These are phyloP conservation scores for Acacia melanoxylon DNA, from an alignment of 306 rosid genomes.

Conservation along the genomic window DNA sequence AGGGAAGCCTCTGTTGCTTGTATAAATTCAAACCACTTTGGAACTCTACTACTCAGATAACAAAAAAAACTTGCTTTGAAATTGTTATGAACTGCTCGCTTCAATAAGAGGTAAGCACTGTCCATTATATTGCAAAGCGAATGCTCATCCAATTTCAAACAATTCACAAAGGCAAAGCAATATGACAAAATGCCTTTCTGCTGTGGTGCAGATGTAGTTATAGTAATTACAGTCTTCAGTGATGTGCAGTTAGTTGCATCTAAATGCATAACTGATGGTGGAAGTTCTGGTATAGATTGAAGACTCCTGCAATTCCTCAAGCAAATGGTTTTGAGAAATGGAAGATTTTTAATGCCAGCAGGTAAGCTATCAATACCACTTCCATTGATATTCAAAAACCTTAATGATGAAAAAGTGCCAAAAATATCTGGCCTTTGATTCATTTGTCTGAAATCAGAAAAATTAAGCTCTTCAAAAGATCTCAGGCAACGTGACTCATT, in stretches of 20 bases:
- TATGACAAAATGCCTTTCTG: too few species aligned
- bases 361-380: not conserved
- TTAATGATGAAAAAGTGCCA: not conserved
- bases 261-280: not conserved
- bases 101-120: not conserved
- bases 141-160: not conserved
- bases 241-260: not conserved
- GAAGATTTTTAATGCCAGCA: constrained; percentile 4
- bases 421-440: not conserved
- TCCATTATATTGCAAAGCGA: not conserved
- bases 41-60: not conserved
- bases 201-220: not conserved
- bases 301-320: not conserved
- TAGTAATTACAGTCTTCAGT: not conserved
- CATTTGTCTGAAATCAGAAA: not conserved
- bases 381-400: not conserved
- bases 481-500: not conserved
- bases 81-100: not conserved
- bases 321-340: not conserved
- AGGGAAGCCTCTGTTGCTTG: not conserved
- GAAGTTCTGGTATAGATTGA: not conserved
- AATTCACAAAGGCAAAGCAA: not conserved
- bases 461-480: not conserved
- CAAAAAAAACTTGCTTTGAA: not conserved
- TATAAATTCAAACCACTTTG: not conserved